Base-by-base conservation (phyloP, 2,329 filamentous ascomycete species). In the Mollisiaceae sp. region DNA sequence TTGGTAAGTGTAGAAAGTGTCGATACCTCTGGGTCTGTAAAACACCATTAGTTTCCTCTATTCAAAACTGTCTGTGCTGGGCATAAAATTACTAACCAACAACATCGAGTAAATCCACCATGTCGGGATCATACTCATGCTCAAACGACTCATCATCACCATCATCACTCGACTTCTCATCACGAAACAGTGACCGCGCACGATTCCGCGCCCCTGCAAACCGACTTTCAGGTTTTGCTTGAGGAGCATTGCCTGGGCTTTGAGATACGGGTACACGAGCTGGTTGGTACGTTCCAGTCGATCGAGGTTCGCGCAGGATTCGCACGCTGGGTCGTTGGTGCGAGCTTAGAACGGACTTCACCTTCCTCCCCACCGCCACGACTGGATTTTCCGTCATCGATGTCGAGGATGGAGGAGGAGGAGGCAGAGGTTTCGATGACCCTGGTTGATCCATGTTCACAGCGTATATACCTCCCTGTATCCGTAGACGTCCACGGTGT, bases 1-100 rank as follows among this genome's bases (percentile, higher is more conserved):
- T 96, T 96, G 59, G 91, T 96, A 12, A 96, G 84, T 9, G 92
- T 94, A 0, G 91, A 93, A 4, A 96, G 81, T 0, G 92, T 92
- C 47, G 91, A 88, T 4, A 96, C 89, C 79, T 96, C 91, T 50
- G 92, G 92, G 72, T 96, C 92, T 93, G 69, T 6, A 35, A 65
- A 8, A 32, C 45, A 68, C 2, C 3, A 9, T 81, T 63, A 77
- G 69, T 65, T 24, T 55, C 36, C 1, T 62, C 12, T 2, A 35
- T 57, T 41, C 27, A 20, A 38, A n/a, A 20, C 4, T 45, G 18
- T 38, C 4, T 45, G 18, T 38, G 9, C 1, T 38, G 27, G 35
- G 2, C 4, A 32, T 60, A 77, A 85, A 66, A 32, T 32, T 32
- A 32, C 27, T 32, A 81, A 88, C 88, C 88, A 63, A 91, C 81